Percentiles rank a stretch among this genome's conserved stretches.
These are phyloP conservation scores for Vigna angularis DNA, from an alignment of 306 rosid genomes.

Conservation along the genomic window DNA sequence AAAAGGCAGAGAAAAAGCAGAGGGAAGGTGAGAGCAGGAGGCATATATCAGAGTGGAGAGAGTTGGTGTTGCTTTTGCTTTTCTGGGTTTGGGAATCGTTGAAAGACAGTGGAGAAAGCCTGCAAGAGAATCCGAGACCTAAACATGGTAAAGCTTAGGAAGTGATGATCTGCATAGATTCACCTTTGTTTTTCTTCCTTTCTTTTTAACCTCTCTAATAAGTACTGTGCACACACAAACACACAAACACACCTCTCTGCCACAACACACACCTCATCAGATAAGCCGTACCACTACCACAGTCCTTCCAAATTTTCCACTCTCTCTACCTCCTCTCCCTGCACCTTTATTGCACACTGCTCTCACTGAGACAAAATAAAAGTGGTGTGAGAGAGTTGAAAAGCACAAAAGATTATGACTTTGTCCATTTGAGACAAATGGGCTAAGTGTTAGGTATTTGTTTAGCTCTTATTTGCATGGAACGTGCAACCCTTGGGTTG, in stretches of 20 bases:
- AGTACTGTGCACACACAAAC: conserved; percentile 33
- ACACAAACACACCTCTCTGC: neutral
- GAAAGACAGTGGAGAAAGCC: conserved; percentile 69
- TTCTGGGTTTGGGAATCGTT: conserved; percentile 56
- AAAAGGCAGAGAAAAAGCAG: conserved; percentile 44
- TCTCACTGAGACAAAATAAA: conserved; percentile 33
- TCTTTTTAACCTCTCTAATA: conserved; percentile 39
- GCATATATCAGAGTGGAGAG: conserved; percentile 22
- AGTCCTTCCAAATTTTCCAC: conserved; percentile 34
- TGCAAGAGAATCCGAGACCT: conserved; percentile 72
- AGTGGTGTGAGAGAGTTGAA: conserved; percentile 30
- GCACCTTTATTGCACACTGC: conserved; percentile 14
- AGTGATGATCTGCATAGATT: conserved; percentile 54
- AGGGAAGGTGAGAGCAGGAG: conserved; percentile 37
- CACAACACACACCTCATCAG: conserved; percentile 28
- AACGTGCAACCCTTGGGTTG: conserved; percentile 45
- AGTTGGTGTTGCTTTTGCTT: conserved; percentile 45
- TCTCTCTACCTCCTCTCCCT: conserved; percentile 32
- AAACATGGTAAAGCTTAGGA: conserved; percentile 81
- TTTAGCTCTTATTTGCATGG: conserved; percentile 57
- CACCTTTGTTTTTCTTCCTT: conserved; percentile 35
- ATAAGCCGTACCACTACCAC: conserved; percentile 37
- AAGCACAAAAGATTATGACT: conserved; percentile 18
- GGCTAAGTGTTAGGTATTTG: conserved; percentile 50
- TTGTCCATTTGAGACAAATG: conserved; percentile 38